Evolutionary conservation across 306 rosid genomes (phyloP), one percentile per base, ranked within the genome.

Genomic region (Echinosophora koreensis): DNA sequence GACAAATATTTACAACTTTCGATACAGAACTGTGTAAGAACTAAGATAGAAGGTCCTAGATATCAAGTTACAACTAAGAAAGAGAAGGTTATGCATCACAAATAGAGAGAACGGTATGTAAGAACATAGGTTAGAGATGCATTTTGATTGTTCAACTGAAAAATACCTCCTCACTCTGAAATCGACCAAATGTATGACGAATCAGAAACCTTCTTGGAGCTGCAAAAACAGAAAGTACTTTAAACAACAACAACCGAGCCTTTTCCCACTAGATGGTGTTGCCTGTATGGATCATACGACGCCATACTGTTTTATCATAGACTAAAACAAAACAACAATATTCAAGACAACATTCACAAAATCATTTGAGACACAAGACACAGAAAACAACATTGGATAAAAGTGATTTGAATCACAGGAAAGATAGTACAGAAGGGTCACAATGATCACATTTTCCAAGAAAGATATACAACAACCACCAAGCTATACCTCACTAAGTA

Each of bases 141-240:
- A 77, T 69, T 55, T 59, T 18, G 61, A 51, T 16, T 57, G 73
- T 74, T 80, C 71, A 50, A 61, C 38, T 17, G 27, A 63, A 80
- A 58, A 16, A 76, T 86, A 94, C 98, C 97, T 95, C 98, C 78
- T 89, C 91, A 56, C 91, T 87, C 60, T 74, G 98, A 64, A 95
- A 81, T 82, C 97, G 91, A 66, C 96, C 95, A 57, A 92, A 86
- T 35, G 98, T 92, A 51, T 89, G 85, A 61, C 96, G 98, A 69
- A 90, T 86, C 52, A 95, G 81, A 80, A 92, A 92, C 85, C 97
- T 88, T 90, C 98, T 89, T 7, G 98, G 97, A 49, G 86, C 97
- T 95, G 86, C 65, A 57, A 52, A 78, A 64, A 74, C 72, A 64
- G 71, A 4, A 77, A 38, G 46, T 18, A 11, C 52, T 65, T 69